Conservation (phyloP, 1,139 yeast genomes). For the Nakaseomyces nivariensis region DNA sequence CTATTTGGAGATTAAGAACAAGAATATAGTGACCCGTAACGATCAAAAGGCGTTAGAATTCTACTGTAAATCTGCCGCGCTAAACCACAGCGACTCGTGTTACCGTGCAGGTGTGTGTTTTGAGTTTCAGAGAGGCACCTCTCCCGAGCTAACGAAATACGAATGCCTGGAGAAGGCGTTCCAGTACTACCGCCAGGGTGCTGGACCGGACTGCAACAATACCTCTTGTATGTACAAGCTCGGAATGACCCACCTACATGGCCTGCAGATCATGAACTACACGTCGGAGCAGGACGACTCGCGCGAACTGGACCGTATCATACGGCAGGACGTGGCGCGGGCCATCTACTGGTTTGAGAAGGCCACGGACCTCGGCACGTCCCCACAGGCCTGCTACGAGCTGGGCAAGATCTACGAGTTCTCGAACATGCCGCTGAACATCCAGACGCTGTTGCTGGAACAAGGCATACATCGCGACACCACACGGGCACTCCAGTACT, state of each 20-base stretch:
- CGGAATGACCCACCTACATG: conserved; percentile 52
- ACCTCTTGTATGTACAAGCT: conserved; percentile 58
- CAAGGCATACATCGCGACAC: conserved; percentile 33
- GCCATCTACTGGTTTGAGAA: conserved; percentile 48
- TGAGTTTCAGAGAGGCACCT: conserved; percentile 53
- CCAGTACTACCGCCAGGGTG: conserved; percentile 47
- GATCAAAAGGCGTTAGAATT: conserved; percentile 49
- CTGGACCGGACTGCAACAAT: conserved; percentile 41
- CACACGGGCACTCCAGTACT: conserved; percentile 56
- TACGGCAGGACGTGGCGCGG: conserved; percentile 28
- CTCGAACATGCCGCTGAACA: conserved; percentile 26
- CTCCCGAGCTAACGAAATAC: conserved; percentile 26
- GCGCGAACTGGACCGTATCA: conserved; percentile 28
- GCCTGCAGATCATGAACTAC: conserved; percentile 26
- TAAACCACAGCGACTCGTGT: conserved; percentile 47
- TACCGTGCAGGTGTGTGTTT: conserved; percentile 60
- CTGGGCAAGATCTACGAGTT: conserved; percentile 67
- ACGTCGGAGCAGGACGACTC: conserved; percentile 25
- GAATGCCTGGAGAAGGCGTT: conserved; percentile 38
- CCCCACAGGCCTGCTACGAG: conserved; percentile 51
- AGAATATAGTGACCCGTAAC: conserved; percentile 43
- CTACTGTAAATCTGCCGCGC: conserved; percentile 47
- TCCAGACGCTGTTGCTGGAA: conserved; percentile 12
- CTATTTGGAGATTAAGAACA: conserved; percentile 20
- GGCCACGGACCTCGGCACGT: conserved; percentile 35